Evolutionary conservation across 192 early-diverging fungal species (phyloP), one percentile per base, ranked within the genome.

Genomic region (Coemansia sp.): DNA sequence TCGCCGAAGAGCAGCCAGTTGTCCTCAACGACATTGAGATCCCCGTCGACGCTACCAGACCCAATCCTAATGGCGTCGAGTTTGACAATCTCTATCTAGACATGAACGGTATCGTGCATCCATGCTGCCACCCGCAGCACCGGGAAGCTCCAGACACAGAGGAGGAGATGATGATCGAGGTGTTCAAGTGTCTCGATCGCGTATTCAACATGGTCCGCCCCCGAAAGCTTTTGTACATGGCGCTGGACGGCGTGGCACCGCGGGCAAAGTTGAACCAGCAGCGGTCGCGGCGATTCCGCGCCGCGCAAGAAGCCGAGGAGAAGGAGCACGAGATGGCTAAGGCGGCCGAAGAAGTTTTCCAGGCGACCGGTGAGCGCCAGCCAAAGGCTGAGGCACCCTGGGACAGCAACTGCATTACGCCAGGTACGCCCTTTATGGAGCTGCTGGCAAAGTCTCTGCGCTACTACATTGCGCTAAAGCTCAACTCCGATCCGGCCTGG

Each of bases 211-310:
- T 98, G 82, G 82, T 98, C 41, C 70, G 97, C 8, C 97, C 97
- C 8, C 81, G 94, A 51, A 95, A 94, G 76, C 55, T 99, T 8
- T 78, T 99, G 23, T 99, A 94, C 68, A 94, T 99, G 90, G 97
- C 97, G 49, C 90, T 99, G 48, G 89, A 91, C 56, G 95, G 97
- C 18, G 97, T 99, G n/a, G 97, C 97, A 1, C 97, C 97, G 35
- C 83, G 97, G 18, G 97, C 97, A 17, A 99, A 99, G 56, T 97
- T 99, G 95, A 99, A 99, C 70, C 97, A 99, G 68, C 97, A 99
- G 61, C 87, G 97, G 18, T 89, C 94, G 26, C 88, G 97, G 57
- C 89, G 97, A 41, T 99, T 99, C 84, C 86, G 93, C 22, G 88
- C 95, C 2, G 86, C 93, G 8, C 90, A 90, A 57, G 92, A 93